These are phyloP conservation scores for Chaetomium fimeti DNA, from an alignment of 495 filamentous ascomycete genomes.

Conservation along the genomic window DNA sequence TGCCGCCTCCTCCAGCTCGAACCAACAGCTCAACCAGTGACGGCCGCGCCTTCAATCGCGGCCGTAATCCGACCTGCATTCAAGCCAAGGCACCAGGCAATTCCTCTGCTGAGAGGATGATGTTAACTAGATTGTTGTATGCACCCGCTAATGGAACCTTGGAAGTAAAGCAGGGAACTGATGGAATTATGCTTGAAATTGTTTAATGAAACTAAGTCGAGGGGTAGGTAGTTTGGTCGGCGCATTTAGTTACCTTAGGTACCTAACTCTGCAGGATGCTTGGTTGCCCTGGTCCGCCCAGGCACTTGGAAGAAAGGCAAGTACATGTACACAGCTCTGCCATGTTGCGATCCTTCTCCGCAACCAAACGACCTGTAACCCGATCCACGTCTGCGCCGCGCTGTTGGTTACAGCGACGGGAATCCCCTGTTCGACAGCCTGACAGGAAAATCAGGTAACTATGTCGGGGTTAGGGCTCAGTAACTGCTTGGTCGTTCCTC, in stretches of 20 bases:
- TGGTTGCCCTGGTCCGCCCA: background rate
- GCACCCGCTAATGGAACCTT: background rate
- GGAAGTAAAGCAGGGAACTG: background rate
- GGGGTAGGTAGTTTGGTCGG: background rate
- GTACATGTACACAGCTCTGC: too few species aligned
- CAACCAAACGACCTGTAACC: background rate
- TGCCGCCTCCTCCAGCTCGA: slow-evolving; percentile 37
- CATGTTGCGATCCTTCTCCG: background rate
- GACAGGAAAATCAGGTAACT: background rate
- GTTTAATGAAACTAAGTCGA: background rate
- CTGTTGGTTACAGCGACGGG: background rate
- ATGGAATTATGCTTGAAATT: too few species aligned
- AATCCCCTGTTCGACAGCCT: background rate
- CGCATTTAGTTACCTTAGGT: background rate
- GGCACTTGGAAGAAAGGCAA: background rate
- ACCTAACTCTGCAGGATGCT: too few species aligned
- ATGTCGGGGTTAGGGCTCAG: background rate
- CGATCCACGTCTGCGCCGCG: slow-evolving; percentile 2
- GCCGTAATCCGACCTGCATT: slow-evolving; percentile 46
- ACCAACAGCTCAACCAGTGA: slow-evolving; percentile 71
- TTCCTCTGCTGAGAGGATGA: too few species aligned
- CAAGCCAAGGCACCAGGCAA: slow-evolving; percentile 6
- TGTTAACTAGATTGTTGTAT: background rate
- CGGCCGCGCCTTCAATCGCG: slow-evolving; percentile 64
- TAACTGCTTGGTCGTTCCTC: background rate